Conservation (phyloP, 2,329 filamentous ascomycete genomes). For the Exophiala lecanii-corni region DNA sequence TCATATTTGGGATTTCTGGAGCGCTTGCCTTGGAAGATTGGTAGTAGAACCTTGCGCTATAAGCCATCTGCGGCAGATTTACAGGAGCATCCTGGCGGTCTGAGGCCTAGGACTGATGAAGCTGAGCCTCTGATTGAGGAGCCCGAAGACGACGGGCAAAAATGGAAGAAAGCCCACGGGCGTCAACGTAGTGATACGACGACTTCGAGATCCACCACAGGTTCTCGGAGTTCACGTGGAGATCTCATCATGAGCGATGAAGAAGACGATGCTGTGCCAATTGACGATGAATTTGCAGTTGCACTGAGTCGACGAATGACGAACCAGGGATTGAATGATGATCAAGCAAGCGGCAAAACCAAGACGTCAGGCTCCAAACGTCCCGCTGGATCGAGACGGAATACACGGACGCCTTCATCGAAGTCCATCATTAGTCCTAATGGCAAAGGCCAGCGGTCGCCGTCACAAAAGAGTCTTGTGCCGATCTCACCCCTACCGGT, state of each 20-base stretch:
- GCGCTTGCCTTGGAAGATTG: slow-evolving; percentile 77
- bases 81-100: slow-evolving; percentile 73
- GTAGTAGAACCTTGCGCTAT: slow-evolving; percentile 73
- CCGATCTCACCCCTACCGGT: slow-evolving; percentile 8
- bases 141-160: slow-evolving; percentile 45
- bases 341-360: slow-evolving; percentile 63
- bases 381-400: slow-evolving; percentile 45
- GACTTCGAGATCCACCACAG: slow-evolving; percentile 74
- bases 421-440: slow-evolving; percentile 33
- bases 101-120: slow-evolving; percentile 48
- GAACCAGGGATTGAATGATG: slow-evolving; percentile 52
- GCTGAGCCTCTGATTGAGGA: slow-evolving; percentile 66
- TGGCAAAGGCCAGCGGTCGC: slow-evolving; percentile 25
- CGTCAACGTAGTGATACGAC: slow-evolving; percentile 72
- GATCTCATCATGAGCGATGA: slow-evolving; percentile 91
- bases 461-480: slow-evolving; percentile 27
- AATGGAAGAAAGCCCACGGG: slow-evolving; percentile 33
- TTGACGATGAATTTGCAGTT: slow-evolving; percentile 89
- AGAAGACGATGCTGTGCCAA: slow-evolving; percentile 85
- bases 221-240: slow-evolving; percentile 80
- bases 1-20: slow-evolving; percentile 81
- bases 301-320: slow-evolving; percentile 68
- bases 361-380: slow-evolving; percentile 35
- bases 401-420: slow-evolving; percentile 43
- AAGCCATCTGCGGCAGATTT: slow-evolving; percentile 86